These are phyloP conservation scores for Kwoniella sp. DNA, from an alignment of 768 basidiomycete species.

Conservation along the genomic window DNA sequence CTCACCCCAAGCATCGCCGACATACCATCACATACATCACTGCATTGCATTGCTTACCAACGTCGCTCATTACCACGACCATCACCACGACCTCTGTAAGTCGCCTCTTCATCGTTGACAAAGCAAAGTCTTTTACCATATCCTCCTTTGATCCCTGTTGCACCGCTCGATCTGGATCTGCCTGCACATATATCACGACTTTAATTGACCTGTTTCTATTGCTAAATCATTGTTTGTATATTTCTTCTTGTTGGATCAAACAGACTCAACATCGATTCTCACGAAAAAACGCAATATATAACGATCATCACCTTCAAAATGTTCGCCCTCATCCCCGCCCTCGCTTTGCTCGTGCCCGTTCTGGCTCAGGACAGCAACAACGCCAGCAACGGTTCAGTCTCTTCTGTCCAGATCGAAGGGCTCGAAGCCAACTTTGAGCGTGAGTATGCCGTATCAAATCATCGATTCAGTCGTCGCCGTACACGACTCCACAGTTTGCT, in stretches of 20 bases:
- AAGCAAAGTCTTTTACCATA: slow-evolving; percentile 2
- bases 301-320: slow-evolving; percentile 9
- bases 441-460: slow-evolving; percentile 9
- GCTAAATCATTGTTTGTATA: no score
- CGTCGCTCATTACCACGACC: not conserved
- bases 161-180: not conserved
- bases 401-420: slow-evolving; percentile 16
- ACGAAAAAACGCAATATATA: not conserved
- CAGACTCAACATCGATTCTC: no score
- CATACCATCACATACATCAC: not conserved
- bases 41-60: slow-evolving; percentile 6
- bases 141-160: not conserved
- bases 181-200: no score
- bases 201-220: no score
- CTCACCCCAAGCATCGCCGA: not conserved
- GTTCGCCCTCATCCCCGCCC: slow-evolving; percentile 23
- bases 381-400: slow-evolving; percentile 15
- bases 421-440: slow-evolving; percentile 31
- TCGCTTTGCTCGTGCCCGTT: slow-evolving; percentile 24
- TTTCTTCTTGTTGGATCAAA: no score
- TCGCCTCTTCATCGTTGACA: not conserved
- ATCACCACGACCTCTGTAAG: slow-evolving; percentile 1
- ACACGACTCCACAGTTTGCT: no score
- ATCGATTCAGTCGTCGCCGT: not conserved
- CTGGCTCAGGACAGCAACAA: slow-evolving; percentile 18